Conservation (phyloP, 495 filamentous ascomycete genomes). For the Trichoderma virens region DNA sequence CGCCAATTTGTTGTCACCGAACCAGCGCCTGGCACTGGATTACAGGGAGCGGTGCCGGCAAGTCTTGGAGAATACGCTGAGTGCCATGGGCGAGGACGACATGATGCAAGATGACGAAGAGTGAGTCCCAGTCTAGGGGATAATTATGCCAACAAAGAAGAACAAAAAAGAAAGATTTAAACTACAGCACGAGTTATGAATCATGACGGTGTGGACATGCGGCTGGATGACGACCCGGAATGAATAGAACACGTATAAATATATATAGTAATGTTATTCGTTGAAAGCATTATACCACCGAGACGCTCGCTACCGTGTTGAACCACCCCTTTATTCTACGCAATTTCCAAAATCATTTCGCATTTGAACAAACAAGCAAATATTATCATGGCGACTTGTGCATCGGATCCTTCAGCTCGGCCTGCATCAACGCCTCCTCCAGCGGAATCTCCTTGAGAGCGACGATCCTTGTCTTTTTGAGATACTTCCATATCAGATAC, state of each 20-base stretch:
- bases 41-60: conserved; percentile 34
- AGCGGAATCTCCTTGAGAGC: conserved; percentile 45
- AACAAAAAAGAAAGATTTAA: neutral
- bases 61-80: conserved; percentile 27
- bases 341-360: neutral
- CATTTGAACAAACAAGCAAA: neutral
- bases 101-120: neutral
- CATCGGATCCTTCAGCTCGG: neutral
- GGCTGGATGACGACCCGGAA: too few relatives aligned
- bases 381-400: neutral
- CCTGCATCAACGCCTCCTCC: conserved; percentile 16
- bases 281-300: neutral
- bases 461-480: conserved; percentile 46
- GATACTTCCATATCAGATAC: conserved; percentile 48
- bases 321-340: neutral
- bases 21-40: conserved; percentile 32
- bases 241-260: too few relatives aligned
- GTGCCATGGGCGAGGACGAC: conserved; percentile 7
- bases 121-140: too few relatives aligned
- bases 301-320: neutral
- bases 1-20: conserved; percentile 18
- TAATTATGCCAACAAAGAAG: neutral
- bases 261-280: too few relatives aligned
- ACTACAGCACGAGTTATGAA: neutral
- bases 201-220: neutral